A percentile compares a stretch with the other conserved stretches of the same genome.
Evolutionary conservation across 2,329 filamentous ascomycete genomes (phyloP).

Genomic region (Ascochyta viciae-villosae): DNA sequence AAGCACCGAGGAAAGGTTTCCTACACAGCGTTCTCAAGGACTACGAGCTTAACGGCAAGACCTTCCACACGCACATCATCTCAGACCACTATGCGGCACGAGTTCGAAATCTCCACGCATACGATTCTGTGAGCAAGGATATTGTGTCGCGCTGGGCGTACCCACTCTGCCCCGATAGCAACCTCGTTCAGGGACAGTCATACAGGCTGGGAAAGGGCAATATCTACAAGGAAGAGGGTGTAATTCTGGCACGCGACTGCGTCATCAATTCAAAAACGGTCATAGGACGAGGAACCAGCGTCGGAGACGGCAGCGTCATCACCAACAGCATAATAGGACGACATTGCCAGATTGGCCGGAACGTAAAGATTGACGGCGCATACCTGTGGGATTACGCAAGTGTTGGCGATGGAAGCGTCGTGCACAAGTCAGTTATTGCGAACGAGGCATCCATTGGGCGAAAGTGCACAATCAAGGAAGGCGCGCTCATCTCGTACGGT

Average conservation of each 20-base stretch:
- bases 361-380: conserved; percentile 78
- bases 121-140: conserved; percentile 87
- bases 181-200: conserved; percentile 77
- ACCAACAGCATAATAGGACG: conserved; percentile 81
- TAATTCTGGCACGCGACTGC: conserved; percentile 75
- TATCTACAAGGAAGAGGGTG: conserved; percentile 79
- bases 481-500: conserved; percentile 80
- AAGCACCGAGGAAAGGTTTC: conserved; percentile 86
- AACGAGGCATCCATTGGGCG: conserved; percentile 75
- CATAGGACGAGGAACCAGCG: conserved; percentile 75
- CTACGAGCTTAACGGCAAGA: conserved; percentile 95
- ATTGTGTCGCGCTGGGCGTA: conserved; percentile 88
- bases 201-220: conserved; percentile 75
- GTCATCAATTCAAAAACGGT: conserved; percentile 73
- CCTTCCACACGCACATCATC: conserved; percentile 89
- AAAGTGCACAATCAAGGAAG: conserved; percentile 71
- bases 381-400: conserved; percentile 87
- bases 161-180: conserved; percentile 87
- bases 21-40: conserved; percentile 93
- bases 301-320: conserved; percentile 76
- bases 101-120: conserved; percentile 84
- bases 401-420: conserved; percentile 75
- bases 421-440: conserved; percentile 79
- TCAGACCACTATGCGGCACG: conserved; percentile 84
- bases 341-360: conserved; percentile 84